Base-by-base conservation (phyloP, 805 yeast genomes). In the Wickerhamomyces xylosicus region DNA sequence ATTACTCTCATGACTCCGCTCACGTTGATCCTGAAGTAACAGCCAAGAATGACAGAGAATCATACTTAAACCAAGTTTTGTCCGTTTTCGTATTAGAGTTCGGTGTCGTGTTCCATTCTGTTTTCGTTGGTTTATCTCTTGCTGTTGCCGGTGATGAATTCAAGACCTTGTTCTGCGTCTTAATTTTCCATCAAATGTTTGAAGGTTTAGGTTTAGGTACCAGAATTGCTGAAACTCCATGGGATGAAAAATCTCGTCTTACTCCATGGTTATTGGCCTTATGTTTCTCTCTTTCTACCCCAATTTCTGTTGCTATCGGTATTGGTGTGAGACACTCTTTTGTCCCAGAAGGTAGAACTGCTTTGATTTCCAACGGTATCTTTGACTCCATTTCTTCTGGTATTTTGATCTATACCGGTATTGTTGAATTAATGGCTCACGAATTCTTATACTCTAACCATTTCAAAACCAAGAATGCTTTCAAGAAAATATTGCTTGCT, bases 131-230 rank as follows among this genome's bases (percentile, higher is more conserved):
- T 19, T 64, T 85, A 37, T 70, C 92, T 0, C 64, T 85, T 35
- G 84, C 92, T 2, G 82, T 82, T 15, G 66, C 92, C 4, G 92
- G 89, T 36, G 80, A 74, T 2, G 90, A 81, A 54, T 85, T 84
- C 54, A 71, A 65, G 42, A 71, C 84, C 5, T 63, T 85, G 37
- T 84, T 80, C 57, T 70, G 80, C 45, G 95, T 72, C n/a, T 46
- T 71, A 34, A 72, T 78, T 4, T 77, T 75, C 67, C 87, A 85
- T 56, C 95, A 85, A 59, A 67, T 78, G 66, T 85, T 85, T 53
- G 95, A 85, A 62, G 95, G 95, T 37, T 66, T 85, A 36, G 95
- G 95, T 42, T 64, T 85, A 47, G 95, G 95, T 19, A 71, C 90
- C 8, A 73, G 95, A 58, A 66, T 82, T 29, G 81, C 86, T 1